Evolutionary conservation across 768 basidiomycete genomes (phyloP).

Genomic region (Pleurotus tuoliensis): DNA sequence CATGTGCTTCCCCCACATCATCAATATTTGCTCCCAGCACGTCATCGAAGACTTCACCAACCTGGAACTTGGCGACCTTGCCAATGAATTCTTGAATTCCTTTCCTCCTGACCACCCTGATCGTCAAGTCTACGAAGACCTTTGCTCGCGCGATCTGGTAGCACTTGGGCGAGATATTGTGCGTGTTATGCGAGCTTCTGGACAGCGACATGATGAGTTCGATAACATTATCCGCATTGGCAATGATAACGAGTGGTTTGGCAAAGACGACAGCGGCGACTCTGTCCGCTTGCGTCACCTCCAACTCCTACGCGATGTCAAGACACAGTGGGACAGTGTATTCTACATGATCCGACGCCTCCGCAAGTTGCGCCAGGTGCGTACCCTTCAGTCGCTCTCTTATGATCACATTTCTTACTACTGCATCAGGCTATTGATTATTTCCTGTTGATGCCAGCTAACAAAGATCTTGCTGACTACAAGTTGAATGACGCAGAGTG

Average conservation of each 20-base stretch:
- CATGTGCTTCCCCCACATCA: conserved; percentile 19
- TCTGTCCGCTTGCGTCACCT: conserved; percentile 1
- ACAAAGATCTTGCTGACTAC: conserved; percentile 7
- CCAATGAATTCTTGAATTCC: not conserved
- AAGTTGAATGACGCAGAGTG: conserved; percentile 12
- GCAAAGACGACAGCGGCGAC: not conserved
- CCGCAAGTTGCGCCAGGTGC: conserved; percentile 11
- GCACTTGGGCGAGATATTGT: conserved; percentile 7
- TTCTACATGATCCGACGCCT: conserved; percentile 14
- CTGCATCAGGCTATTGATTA: conserved; percentile 9
- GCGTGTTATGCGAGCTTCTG: conserved; percentile 3
- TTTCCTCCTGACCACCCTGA: not conserved
- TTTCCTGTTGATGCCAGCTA: conserved; percentile 1
- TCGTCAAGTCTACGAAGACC: not conserved
- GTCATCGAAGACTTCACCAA: conserved; percentile 9
- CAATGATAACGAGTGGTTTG: not conserved
- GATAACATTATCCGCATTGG: not conserved
- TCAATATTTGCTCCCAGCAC: conserved; percentile 14
- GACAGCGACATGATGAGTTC: conserved; percentile 5
- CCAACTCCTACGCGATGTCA: conserved; percentile 12
- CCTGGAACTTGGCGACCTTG: not conserved
- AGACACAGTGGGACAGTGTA: conserved; percentile 13
- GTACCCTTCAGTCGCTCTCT: not conserved
- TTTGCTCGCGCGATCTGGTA: not conserved
- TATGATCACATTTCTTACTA: not conserved